phyloP scores from a whole-genome alignment of 768 basidiomycete species.

The Exsudoporus frostii region DNA sequence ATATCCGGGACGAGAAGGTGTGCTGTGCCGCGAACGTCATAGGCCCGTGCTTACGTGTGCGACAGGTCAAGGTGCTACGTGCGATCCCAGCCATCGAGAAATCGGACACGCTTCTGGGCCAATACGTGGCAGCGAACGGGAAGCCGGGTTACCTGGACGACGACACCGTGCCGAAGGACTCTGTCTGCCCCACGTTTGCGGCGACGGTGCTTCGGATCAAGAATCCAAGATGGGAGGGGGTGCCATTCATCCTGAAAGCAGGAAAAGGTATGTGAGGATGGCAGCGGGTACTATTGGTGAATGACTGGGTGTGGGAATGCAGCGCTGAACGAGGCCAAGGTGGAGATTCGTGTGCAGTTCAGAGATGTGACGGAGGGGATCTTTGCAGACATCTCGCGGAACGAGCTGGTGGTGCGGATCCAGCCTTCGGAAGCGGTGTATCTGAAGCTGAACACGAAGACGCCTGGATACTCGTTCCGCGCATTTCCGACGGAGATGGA shows the following conservation, averaged over 20 bases:
- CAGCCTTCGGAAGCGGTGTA: conserved; percentile 97
- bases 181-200: conserved; percentile 92
- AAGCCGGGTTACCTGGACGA: conserved; percentile 99
- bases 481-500: conserved; percentile 98
- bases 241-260: conserved; percentile 97
- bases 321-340: conserved; percentile 98
- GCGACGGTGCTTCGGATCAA: conserved; percentile 88
- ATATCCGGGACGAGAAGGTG: conserved; percentile 98
- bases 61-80: conserved; percentile 92
- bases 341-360: conserved; percentile 96
- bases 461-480: conserved; percentile 85
- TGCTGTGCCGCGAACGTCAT: conserved; percentile 8
- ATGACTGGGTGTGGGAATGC: conserved; percentile 8
- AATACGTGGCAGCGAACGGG: conserved; percentile 83
- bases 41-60: conserved; percentile 8
- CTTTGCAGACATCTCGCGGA: conserved; percentile 93
- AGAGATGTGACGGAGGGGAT: conserved; percentile 97
- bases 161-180: conserved; percentile 88
- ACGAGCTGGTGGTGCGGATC: conserved; percentile 96
- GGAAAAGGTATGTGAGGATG: conserved; percentile 75
- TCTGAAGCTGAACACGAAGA: conserved; percentile 94
- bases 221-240: conserved; percentile 97
- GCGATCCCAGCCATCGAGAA: conserved; percentile 81
- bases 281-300: conserved; percentile 9
- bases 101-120: conserved; percentile 90